Evolutionary conservation across 768 basidiomycete species (phyloP), one percentile per base, ranked within the genome.

Genomic region (Leccinum olivaceopallidum): DNA sequence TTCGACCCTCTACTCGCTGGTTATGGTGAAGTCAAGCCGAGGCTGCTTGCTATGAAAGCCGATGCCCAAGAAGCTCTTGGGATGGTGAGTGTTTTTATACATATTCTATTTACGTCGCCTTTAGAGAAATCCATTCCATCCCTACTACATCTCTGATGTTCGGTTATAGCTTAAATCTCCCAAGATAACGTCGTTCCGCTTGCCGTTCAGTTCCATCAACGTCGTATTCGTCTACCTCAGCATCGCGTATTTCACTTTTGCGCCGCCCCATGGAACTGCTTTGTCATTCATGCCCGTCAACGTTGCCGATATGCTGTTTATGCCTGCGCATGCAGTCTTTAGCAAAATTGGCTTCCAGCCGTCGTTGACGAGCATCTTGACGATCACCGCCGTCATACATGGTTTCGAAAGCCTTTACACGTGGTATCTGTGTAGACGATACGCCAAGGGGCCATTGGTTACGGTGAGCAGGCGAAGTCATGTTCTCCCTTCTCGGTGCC

Each of bases 1-100:
- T 85, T 94, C 52, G 83, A 89, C 22, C 92, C 92, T 0, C 90
- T 88, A 2, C 76, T 94, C 32, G 65, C 76, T 4, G 85, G 87
- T 0, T 93, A 93, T 67, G 88, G 90, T 2, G 91, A 92, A 36
- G 90, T 94, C 26, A 92, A 92, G 68, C 89, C 90, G 3, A 84
- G 92, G 9, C 71, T 94, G 24, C 74, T 93, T 22, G 79, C 84
- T 58, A 94, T 93, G 92, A 92, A 91, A 68, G 85, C 85, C 0
- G 79, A 89, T 26, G 89, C 92, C 0, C 89, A 93, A 68, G 90
- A 90, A 69, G 81, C 84, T 1, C 80, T 94, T 18, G 91, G 92
- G 28, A 91, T 90, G 88, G 90, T 88, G 58, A 26, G 84, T 73
- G 7, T 18, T 42, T 49, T 48, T 48, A 14, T 24, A 24, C 7